Base-by-base conservation (phyloP, 306 rosid species). In the Vigna radiata region DNA sequence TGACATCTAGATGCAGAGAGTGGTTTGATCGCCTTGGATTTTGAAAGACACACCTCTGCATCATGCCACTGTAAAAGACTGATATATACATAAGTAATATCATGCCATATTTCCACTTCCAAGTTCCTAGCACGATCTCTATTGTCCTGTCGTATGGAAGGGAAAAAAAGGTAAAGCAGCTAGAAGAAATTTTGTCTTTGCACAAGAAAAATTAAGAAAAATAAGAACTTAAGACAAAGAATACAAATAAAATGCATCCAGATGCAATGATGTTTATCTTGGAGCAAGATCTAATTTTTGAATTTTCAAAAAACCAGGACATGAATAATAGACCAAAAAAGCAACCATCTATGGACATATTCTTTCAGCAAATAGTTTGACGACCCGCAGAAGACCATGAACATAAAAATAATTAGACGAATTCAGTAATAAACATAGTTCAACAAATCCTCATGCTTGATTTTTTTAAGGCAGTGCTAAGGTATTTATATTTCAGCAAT, bases 81-180 rank as follows among this genome's bases (percentile, higher is more conserved):
- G 81, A 91, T 87, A 77, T 92, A 93, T 46, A 89, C 75, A 68
- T 81, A 64, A 77, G 98, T 93, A 77, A 96, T 84, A 70, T 91
- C 98, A 82, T 87, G 91, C 97, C 98, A 96, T 72, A 88, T 82
- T 82, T 96, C 94, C 87, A 84, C 50, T 82, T 96, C 91, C 82
- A 93, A 86, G 77, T 86, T 87, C 90, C 85, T 83, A 56, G 70
- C 74, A 18, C 46, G 65, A 64, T 81, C 85, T 85, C 81, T 82
- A 8, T 71, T 85, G 77, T 85, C 82, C 97, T 95, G 86, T 81
- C 83, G 80, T 79, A 27, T 76, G 55, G 13, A 10, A 19, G 37
- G 9, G 5, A 43, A 4, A 43, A 29, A 54, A 37, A n/a, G 8
- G 60, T 68, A 49, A 25, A 81, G 79, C 68, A 58, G 17, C 73